These are phyloP conservation scores for Porogramme epimiltina DNA, from an alignment of 1,284 basidiomycete species.

Conservation along the genomic window DNA sequence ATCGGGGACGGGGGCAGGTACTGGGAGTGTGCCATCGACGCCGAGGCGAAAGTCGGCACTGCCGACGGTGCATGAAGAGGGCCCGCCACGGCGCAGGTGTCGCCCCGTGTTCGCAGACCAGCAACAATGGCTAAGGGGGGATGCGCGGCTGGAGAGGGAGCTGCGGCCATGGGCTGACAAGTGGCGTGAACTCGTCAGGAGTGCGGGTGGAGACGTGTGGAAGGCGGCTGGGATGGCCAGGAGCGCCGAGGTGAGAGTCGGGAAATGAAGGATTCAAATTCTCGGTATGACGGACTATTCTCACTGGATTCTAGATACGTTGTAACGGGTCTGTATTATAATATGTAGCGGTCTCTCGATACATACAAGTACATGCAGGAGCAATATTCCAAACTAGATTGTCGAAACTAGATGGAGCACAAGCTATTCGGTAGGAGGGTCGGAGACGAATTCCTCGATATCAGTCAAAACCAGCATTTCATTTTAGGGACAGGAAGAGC, in stretches of 20 bases:
- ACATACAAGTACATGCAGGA: neutral
- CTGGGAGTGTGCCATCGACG: slow-evolving; percentile 8
- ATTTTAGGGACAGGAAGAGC: neutral
- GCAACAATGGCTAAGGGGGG: slow-evolving; percentile 29
- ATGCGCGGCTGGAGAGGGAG: slow-evolving; percentile 25
- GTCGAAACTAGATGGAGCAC: neutral
- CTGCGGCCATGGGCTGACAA: slow-evolving; percentile 20
- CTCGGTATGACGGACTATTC: too few relatives aligned
- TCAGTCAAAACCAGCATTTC: too few relatives aligned
- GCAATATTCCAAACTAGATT: neutral
- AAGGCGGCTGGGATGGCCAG: slow-evolving; percentile 14
- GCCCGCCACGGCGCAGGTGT: slow-evolving; percentile 15
- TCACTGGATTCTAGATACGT: too few relatives aligned
- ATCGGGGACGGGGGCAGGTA: too few relatives aligned
- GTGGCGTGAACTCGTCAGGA: slow-evolving; percentile 18
- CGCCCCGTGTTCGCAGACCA: slow-evolving; percentile 28
- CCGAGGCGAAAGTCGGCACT: slow-evolving; percentile 3
- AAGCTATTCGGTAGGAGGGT: too few relatives aligned
- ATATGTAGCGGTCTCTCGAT: too few relatives aligned
- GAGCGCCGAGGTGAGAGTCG: too few relatives aligned
- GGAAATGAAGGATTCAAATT: too few relatives aligned
- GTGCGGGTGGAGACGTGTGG: slow-evolving; percentile 19
- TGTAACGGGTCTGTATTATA: too few relatives aligned
- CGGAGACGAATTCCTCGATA: too few relatives aligned
- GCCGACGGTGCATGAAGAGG: slow-evolving; percentile 15